Evolutionary conservation across 176 grass and related monocot species (phyloP), one percentile per base, ranked within the genome.

Genomic region (Eragrostis curvula): DNA sequence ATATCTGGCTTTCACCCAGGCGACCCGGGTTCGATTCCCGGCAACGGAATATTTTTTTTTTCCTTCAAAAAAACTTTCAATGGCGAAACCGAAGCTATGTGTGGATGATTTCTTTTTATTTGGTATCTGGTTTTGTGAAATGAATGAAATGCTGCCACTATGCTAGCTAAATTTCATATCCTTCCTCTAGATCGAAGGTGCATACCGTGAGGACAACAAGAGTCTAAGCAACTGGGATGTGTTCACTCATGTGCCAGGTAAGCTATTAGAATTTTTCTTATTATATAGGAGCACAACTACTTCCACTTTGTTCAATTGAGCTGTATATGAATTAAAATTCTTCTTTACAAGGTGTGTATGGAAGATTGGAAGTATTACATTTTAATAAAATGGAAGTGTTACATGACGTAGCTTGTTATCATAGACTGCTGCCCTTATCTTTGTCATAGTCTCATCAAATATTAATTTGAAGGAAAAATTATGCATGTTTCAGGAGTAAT

Each of bases 171-270:
- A 27, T 5, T 60, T 3, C 25, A 27, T 60, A 0, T 3, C 27
- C 13, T 16, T 63, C 5, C 16, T 29, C 0, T 46, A 92, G 93
- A 86, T 95, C 29, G 93, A 95, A 92, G 89, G 89, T 44, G 89
- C 93, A 15, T 88, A 88, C 60, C 63, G 88, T 11, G 85, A 92
- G 51, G 85, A 24, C 32, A 90, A 90, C 60, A 92, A 90, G 70
- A 87, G 81, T 59, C 49, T 95, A 16, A 92, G 78, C 87, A 95
- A 95, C 75, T 95, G 89, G 93, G 93, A 95, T 68, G 78, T 86
- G 12, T 86, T 92, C 68, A 73, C 80, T 39, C 92, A 83, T 50
- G 8, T 44, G 16, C 81, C 89, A 71, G 89, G 92, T 89, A 66
- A 56, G 6, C 61, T 40, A 2, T 9, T 36, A 36, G 32, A 36